phyloP scores from a whole-genome alignment of 2,329 filamentous ascomycete genomes.

The Chaetomiaceae sp. region DNA sequence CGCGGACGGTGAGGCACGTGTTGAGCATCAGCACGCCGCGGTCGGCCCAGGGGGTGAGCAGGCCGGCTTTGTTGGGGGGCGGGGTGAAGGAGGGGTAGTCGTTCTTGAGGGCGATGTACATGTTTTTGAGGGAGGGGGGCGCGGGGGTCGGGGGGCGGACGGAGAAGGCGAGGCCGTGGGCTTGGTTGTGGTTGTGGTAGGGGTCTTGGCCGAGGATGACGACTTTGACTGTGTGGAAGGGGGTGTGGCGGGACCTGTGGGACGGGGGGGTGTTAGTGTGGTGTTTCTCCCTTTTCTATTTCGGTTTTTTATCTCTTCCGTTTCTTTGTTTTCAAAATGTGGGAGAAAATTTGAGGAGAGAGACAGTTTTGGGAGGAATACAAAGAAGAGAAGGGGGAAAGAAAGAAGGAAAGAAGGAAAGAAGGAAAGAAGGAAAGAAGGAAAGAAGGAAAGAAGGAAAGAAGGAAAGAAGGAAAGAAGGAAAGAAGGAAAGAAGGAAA shows the following conservation, averaged over 20 bases:
- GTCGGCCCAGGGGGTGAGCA: constrained; percentile 90
- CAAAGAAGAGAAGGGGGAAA: too few species aligned
- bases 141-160: constrained; percentile 84
- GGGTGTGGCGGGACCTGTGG: constrained; percentile 87
- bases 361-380: too few species aligned
- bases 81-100: constrained; percentile 78
- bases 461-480: not conserved
- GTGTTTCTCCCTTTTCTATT: too few species aligned
- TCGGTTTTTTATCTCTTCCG: too few species aligned
- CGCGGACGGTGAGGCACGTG: constrained; percentile 88
- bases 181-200: constrained; percentile 93
- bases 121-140: constrained; percentile 87
- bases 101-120: constrained; percentile 81
- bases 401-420: not conserved
- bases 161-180: constrained; percentile 93
- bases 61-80: constrained; percentile 72
- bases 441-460: not conserved
- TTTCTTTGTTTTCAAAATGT: too few species aligned
- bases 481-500: not conserved
- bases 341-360: too few species aligned
- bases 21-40: constrained; percentile 90
- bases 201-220: constrained; percentile 96
- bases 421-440: not conserved
- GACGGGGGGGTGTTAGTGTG: not conserved
- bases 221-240: constrained; percentile 80